These are phyloP conservation scores for Aspergillus sp. DNA, from an alignment of 2,329 filamentous ascomycete genomes.

Conservation along the genomic window DNA sequence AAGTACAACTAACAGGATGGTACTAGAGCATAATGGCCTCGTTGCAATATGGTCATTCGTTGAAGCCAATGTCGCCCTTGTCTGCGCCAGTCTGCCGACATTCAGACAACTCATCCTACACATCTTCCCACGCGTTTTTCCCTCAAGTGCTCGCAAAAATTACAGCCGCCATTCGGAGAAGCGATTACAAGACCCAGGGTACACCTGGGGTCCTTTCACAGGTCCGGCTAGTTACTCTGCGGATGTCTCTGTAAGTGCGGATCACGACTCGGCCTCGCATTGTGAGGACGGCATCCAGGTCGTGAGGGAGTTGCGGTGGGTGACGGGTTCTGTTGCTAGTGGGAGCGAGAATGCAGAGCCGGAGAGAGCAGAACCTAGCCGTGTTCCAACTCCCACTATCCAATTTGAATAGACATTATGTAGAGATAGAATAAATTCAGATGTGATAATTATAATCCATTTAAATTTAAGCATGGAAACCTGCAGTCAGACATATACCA, in stretches of 20 bases:
- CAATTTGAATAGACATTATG: not conserved
- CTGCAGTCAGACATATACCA: no score
- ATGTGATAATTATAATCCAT: no score
- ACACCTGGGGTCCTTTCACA: slow-evolving; percentile 7
- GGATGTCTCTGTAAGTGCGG: slow-evolving; percentile 12
- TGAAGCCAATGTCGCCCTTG: slow-evolving; percentile 32
- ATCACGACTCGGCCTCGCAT: not conserved
- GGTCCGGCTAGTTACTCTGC: slow-evolving; percentile 21
- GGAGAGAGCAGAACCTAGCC: not conserved
- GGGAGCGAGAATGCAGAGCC: not conserved
- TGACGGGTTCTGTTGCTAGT: slow-evolving; percentile 11
- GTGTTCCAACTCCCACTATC: no score
- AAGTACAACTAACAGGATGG: not conserved
- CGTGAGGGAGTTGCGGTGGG: slow-evolving; percentile 27
- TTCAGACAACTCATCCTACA: slow-evolving; percentile 28
- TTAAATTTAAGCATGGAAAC: no score
- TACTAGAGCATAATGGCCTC: slow-evolving; percentile 17
- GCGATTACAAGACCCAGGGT: not conserved
- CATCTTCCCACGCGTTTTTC: slow-evolving; percentile 25
- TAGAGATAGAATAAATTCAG: no score
- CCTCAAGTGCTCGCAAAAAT: slow-evolving; percentile 14
- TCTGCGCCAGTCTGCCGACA: slow-evolving; percentile 31
- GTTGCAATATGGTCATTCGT: slow-evolving; percentile 33
- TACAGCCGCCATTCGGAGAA: slow-evolving; percentile 17
- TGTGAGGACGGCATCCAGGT: slow-evolving; percentile 28